These are phyloP conservation scores for Blastobotrys capitulatus DNA, from an alignment of 1,139 yeast genomes.

Conservation along the genomic window DNA sequence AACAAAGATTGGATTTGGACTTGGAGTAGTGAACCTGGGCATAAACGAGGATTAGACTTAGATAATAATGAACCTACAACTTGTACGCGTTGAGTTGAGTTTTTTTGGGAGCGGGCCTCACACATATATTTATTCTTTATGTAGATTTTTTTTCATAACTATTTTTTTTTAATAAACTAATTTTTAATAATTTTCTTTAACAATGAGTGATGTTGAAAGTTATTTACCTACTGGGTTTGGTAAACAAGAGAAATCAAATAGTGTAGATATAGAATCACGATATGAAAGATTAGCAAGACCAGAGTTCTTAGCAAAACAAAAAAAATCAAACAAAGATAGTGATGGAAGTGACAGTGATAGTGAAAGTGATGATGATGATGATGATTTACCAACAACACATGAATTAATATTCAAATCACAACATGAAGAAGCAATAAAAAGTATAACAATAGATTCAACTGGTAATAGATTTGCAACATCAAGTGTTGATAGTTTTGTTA, in stretches of 20 bases:
- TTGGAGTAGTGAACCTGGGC: too few species aligned
- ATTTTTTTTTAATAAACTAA: too few species aligned
- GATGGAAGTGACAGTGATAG: constrained; percentile 10
- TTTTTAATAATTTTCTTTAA: too few species aligned
- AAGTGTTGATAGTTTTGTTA: constrained; percentile 29
- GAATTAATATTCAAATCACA: constrained; percentile 25
- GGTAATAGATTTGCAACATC: constrained; percentile 32
- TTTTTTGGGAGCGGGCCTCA: too few species aligned
- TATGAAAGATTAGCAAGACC: constrained; percentile 16
- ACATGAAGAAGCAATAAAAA: constrained; percentile 29
- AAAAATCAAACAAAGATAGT: constrained; percentile 10
- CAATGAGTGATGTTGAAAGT: background rate
- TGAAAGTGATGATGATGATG: constrained; percentile 24
- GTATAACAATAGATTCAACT: constrained; percentile 28
- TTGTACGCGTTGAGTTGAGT: too few species aligned
- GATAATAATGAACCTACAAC: too few species aligned
- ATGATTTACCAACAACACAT: constrained; percentile 32
- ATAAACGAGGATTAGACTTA: too few species aligned
- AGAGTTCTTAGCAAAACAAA: constrained; percentile 15
- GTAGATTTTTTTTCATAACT: too few species aligned
- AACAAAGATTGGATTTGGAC: too few species aligned
- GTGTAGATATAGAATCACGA: constrained; percentile 13
- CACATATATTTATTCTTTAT: too few species aligned
- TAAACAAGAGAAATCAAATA: constrained; percentile 2
- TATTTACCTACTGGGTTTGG: constrained; percentile 7